Percentiles rank a stretch among this genome's conserved stretches.
These are phyloP conservation scores for Volvox carteri DNA, from an alignment of 163 green algal genomes.

Conservation along the genomic window DNA sequence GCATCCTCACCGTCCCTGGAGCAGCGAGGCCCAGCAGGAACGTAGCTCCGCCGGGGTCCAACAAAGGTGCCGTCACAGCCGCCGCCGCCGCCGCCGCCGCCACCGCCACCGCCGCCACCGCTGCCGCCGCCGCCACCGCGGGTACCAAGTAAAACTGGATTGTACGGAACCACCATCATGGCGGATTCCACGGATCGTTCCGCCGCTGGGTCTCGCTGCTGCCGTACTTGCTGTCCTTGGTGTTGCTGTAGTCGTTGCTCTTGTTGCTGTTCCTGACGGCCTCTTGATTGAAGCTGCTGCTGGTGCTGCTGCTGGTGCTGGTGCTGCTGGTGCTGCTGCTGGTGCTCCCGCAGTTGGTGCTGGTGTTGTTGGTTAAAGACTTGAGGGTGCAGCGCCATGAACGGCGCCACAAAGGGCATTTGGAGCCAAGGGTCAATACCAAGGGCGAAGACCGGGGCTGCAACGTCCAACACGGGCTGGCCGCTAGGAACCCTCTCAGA, in stretches of 20 bases:
- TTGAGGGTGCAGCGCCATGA: neutral
- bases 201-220: too few species aligned
- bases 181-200: too few species aligned
- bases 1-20: too few species aligned
- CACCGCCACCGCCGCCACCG: neutral
- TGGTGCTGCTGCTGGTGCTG: slow-evolving; percentile 9
- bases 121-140: too few species aligned
- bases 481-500: too few species aligned
- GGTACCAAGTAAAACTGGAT: too few species aligned
- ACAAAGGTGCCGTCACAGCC: neutral
- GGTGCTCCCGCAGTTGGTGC: neutral
- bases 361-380: neutral
- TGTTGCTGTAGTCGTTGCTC: neutral
- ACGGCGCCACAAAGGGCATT: neutral
- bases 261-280: neutral
- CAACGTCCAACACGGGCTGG: too few species aligned
- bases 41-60: too few species aligned
- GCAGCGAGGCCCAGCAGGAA: too few species aligned
- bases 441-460: too few species aligned
- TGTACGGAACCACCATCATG: too few species aligned
- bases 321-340: neutral
- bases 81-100: neutral
- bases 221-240: neutral
- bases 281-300: neutral
- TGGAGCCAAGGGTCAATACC: too few species aligned